Conservation (phyloP, 1,139 yeast species). For the Candida tropicalis region DNA sequence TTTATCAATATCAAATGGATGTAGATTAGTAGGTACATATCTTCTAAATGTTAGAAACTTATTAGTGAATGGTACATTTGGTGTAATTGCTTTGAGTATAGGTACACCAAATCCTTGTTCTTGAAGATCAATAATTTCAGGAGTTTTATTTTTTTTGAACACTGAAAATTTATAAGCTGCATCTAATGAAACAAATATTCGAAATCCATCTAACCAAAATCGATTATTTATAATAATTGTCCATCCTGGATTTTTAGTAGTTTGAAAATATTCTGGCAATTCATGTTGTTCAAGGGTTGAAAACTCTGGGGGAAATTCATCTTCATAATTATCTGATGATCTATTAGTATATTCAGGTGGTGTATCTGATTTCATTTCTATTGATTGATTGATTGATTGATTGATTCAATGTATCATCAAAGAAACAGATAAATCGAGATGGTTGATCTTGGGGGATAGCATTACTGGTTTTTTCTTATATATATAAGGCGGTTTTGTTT, state of each 20-base stretch:
- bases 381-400: too few relatives aligned
- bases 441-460: too few relatives aligned
- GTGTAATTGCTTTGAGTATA: slow-evolving; percentile 13
- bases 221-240: slow-evolving; percentile 13
- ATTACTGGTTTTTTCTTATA: too few relatives aligned
- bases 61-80: slow-evolving; percentile 8
- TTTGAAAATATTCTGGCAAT: slow-evolving; percentile 13
- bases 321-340: not conserved
- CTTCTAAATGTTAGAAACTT: slow-evolving; percentile 15
- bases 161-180: slow-evolving; percentile 13
- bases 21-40: slow-evolving; percentile 12
- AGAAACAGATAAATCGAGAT: too few relatives aligned
- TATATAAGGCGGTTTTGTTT: too few relatives aligned
- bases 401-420: too few relatives aligned
- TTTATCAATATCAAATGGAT: slow-evolving; percentile 15
- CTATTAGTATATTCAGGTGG: slow-evolving; percentile 10
- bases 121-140: slow-evolving; percentile 11
- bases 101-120: slow-evolving; percentile 16
- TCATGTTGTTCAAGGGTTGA: not conserved
- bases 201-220: slow-evolving; percentile 15
- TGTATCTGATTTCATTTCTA: slow-evolving; percentile 1
- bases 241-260: slow-evolving; percentile 12
- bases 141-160: slow-evolving; percentile 12
- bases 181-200: slow-evolving; percentile 16
- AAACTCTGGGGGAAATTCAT: slow-evolving; percentile 7